These are phyloP conservation scores for Clavispora phyllophila DNA, from an alignment of 805 yeast species.

Conservation along the genomic window DNA sequence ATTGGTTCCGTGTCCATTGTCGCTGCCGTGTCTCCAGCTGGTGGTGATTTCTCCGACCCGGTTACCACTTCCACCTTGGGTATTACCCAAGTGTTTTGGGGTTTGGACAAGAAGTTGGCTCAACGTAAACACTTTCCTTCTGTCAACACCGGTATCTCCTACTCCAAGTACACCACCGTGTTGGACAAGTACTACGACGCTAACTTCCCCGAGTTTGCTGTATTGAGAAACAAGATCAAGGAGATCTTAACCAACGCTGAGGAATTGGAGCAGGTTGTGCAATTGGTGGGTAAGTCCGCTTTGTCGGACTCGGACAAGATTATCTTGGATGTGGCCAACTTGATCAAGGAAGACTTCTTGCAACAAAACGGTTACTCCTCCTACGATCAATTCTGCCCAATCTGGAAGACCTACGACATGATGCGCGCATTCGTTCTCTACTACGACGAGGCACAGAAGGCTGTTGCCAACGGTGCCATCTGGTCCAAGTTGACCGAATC, in stretches of 20 bases:
- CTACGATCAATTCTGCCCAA: constrained; percentile 98
- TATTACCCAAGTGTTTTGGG: constrained; percentile 99
- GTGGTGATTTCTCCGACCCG: constrained; percentile 99
- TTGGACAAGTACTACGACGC: constrained; percentile 79
- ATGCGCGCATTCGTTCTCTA: constrained; percentile 91
- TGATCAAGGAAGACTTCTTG: constrained; percentile 95
- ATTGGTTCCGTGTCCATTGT: constrained; percentile 96
- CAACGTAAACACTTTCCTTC: constrained; percentile 99
- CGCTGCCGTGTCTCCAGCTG: constrained; percentile 99
- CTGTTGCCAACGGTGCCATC: constrained; percentile 85
- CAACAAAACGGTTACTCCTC: constrained; percentile 99
- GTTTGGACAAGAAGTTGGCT: constrained; percentile 96
- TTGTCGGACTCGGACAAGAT: constrained; percentile 95
- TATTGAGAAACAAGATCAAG: constrained; percentile 83
- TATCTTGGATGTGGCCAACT: constrained; percentile 84
- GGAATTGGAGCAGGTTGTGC: constrained; percentile 98
- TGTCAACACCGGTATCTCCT: constrained; percentile 91
- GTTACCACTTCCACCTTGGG: constrained; percentile 97
- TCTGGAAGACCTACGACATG: constrained; percentile 98
- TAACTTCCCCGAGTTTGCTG: constrained; percentile 87
- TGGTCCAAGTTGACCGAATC: constrained; percentile 92
- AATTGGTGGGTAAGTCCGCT: constrained; percentile 97
- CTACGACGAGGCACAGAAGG: constrained; percentile 96
- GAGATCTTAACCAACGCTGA: constrained; percentile 96
- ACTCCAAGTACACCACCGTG: constrained; percentile 91